phyloP scores from a whole-genome alignment of 1,284 basidiomycete species.

The Rhodotorula glutinis region DNA sequence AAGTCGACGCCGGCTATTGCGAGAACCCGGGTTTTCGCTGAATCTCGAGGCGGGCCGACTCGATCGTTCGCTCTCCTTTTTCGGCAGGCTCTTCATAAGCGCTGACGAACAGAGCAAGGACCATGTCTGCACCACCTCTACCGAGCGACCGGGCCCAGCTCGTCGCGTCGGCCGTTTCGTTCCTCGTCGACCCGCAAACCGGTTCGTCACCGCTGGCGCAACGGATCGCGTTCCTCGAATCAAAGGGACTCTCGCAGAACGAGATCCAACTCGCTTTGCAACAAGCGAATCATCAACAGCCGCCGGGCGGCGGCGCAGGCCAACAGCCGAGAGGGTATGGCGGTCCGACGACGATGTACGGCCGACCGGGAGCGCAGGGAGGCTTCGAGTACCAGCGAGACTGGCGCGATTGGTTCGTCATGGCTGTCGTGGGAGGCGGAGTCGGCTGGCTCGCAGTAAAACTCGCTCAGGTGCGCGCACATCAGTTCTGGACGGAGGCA shows the following conservation, averaged over 20 bases:
- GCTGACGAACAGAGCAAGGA: too few species aligned
- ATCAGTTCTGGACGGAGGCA: too few species aligned
- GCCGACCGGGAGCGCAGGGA: too few species aligned
- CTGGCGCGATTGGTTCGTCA: slow-evolving; percentile 96
- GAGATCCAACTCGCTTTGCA: slow-evolving; percentile 84
- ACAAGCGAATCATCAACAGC: background rate
- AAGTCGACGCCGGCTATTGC: too few species aligned
- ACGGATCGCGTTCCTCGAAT: slow-evolving; percentile 86
- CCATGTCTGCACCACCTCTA: background rate
- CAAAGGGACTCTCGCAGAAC: slow-evolving; percentile 76
- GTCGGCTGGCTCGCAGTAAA: slow-evolving; percentile 83
- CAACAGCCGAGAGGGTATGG: too few species aligned
- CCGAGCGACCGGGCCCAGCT: slow-evolving; percentile 19
- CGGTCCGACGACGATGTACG: background rate
- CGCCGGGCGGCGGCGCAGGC: background rate
- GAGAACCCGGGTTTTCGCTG: too few species aligned
- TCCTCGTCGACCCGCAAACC: slow-evolving; percentile 46
- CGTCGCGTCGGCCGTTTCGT: slow-evolving; percentile 37
- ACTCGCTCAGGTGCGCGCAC: slow-evolving; percentile 66
- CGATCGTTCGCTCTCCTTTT: too few species aligned
- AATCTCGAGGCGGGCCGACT: too few species aligned
- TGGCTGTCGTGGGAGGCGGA: slow-evolving; percentile 84
- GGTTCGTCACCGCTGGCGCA: slow-evolving; percentile 72
- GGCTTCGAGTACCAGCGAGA: slow-evolving; percentile 59
- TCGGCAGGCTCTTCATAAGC: too few species aligned